A percentile compares a stretch with the other conserved stretches of the same genome.
These are phyloP conservation scores for Fomitopsis schrenkii DNA, from an alignment of 1,284 basidiomycete species.

Conservation along the genomic window DNA sequence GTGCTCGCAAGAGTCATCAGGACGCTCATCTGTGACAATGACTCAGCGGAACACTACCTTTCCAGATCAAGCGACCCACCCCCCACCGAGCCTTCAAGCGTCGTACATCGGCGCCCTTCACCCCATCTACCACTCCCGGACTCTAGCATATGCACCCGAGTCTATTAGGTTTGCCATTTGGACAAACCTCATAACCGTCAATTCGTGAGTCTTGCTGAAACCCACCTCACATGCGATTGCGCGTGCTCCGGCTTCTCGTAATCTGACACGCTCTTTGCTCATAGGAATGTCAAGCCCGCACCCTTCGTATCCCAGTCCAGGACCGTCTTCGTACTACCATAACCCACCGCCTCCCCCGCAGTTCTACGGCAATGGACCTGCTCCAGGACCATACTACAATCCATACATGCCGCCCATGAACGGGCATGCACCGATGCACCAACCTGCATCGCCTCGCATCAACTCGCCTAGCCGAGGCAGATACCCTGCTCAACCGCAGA, in stretches of 20 bases:
- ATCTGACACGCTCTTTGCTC: background rate
- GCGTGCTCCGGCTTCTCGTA: slow-evolving; percentile 1
- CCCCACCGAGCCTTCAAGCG: background rate
- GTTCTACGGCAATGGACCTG: slow-evolving; percentile 20
- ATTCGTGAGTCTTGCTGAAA: background rate
- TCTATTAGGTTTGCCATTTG: background rate
- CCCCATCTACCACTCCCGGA: background rate
- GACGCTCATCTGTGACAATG: background rate
- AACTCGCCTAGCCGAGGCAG: slow-evolving; percentile 23
- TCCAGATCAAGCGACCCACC: background rate
- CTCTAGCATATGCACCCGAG: background rate
- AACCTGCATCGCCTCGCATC: slow-evolving; percentile 26
- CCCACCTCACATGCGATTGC: slow-evolving; percentile 5
- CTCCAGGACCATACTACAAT: slow-evolving; percentile 26
- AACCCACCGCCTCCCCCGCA: slow-evolving; percentile 20
- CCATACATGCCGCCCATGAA: slow-evolving; percentile 28
- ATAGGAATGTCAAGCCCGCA: slow-evolving; percentile 29
- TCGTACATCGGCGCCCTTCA: background rate
- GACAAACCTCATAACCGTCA: background rate
- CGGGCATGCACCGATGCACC: slow-evolving; percentile 21
- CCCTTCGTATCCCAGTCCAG: slow-evolving; percentile 29
- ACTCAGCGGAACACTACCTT: background rate
- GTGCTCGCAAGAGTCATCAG: too few relatives aligned
- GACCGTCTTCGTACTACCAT: slow-evolving; percentile 29
- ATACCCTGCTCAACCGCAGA: slow-evolving; percentile 23